Base-by-base conservation (phyloP, 2,329 filamentous ascomycete genomes). In the Fusarium longipes region DNA sequence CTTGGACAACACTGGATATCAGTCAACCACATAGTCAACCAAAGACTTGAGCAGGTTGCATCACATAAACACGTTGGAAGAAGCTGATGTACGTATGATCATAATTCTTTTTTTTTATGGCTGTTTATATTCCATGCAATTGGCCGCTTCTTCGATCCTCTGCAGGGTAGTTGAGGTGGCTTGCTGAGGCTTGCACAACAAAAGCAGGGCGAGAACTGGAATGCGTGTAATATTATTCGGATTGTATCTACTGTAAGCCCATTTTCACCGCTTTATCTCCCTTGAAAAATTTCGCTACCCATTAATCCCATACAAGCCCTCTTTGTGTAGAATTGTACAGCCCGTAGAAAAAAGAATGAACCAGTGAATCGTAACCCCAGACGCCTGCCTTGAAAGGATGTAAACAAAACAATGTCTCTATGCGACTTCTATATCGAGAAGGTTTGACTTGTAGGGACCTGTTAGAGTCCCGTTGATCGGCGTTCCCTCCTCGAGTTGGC, bases 391-490 rank as follows among this genome's bases (percentile, higher is more conserved):
- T n/a, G 12, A n/a, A 15, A 14, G 10, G 22, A 17, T 6, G 12
- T 25, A 33, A n/a, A 59, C 7, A 32, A 25, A 38, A 17, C 18
- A 6, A n/a, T n/a, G n/a, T 32, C 22, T 8, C 20, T 63, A 58
- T 11, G 17, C 60, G 6, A 72, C 45, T 10, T 63, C 32, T 18
- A 74, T 65, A 1, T 71, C 60, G 7, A 72, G 25, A 12, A 66
- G 40, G 9, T 74, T 70, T 0, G 72, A 72, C 42, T 43, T 40
- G 40, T 71, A 76, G 8, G 42, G 30, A 0, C 73, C 74, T 15
- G 64, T 69, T 18, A 70, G 50, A 17, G 68, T 67, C 11, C 70
- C 65, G 1, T 72, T 61, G n/a, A 57, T 62, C 8, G 57, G 25
- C 8, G 55, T 52, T 2, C 65, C 61, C 32, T 73, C 67, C 20